Percentiles rank a stretch among this genome's conserved stretches.
phyloP scores from a whole-genome alignment of 768 basidiomycete genomes.

The Daedalea quercina region DNA sequence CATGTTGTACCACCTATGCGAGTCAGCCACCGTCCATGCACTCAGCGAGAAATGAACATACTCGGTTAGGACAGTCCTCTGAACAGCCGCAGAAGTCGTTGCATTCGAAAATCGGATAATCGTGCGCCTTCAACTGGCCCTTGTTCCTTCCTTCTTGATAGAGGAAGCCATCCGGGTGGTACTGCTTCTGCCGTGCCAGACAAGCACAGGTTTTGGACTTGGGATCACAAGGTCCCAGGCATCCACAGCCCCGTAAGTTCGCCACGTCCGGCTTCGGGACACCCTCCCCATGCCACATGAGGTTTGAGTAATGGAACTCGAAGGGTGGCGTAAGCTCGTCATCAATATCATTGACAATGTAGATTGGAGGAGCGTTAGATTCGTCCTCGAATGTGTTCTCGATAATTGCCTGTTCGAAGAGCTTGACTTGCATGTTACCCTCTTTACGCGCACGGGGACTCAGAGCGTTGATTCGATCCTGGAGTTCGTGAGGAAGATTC shows the following conservation, averaged over 20 bases:
- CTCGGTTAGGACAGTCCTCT: constrained; percentile 77
- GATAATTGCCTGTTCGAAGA: constrained; percentile 61
- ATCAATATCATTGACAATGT: constrained; percentile 63
- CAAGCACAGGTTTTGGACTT: constrained; percentile 70
- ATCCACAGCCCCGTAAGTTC: constrained; percentile 62
- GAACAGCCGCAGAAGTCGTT: constrained; percentile 77
- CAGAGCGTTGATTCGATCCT: constrained; percentile 60
- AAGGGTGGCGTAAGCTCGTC: constrained; percentile 66
- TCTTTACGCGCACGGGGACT: constrained; percentile 29
- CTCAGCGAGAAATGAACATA: constrained; percentile 27
- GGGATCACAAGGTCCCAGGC: constrained; percentile 70
- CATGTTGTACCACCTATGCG: constrained; percentile 74
- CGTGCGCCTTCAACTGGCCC: constrained; percentile 27
- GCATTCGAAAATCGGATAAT: constrained; percentile 79
- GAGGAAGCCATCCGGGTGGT: constrained; percentile 50
- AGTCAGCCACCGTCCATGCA: background rate
- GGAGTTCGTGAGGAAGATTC: constrained; percentile 56
- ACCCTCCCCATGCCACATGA: constrained; percentile 64
- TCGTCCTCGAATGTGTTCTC: constrained; percentile 65
- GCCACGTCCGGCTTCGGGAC: constrained; percentile 61
- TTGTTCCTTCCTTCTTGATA: constrained; percentile 54
- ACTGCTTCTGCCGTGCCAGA: constrained; percentile 45
- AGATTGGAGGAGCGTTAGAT: constrained; percentile 60
- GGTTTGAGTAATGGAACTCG: constrained; percentile 86
- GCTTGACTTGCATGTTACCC: constrained; percentile 36